Evolutionary conservation across 441 rosid genomes (phyloP), one percentile per base, ranked within the genome.

Genomic region (Aleurites moluccanus): DNA sequence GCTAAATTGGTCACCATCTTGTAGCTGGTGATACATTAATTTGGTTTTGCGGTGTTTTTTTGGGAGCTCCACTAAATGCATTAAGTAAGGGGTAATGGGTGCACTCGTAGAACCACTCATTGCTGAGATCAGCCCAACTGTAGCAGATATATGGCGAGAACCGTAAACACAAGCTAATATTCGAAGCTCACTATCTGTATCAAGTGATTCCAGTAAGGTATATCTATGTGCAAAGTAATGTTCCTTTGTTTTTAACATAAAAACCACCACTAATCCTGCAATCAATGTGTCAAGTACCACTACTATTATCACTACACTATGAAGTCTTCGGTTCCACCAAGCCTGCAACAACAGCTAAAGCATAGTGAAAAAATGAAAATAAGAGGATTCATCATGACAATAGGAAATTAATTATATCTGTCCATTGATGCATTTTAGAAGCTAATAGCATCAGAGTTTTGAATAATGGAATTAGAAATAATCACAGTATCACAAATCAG

Each of bases 61-160:
- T 0, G 91, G 88, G 45, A 92, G 92, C 69, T 93, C 97, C 27
- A 92, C 90, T 18, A 92, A 85, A 79, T 94, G 97, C 82, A 86
- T 85, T 69, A 94, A 68, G 82, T 86, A 86, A 13, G 97, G 89
- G 0, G 82, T 74, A 68, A 88, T 69, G 1, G 85, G 88, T 0
- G 89, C 74, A 5, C 75, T 78, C 16, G 53, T 42, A 44, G 82
- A 78, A 42, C 88, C 92, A 23, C 83, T 67, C 23, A 92, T 70
- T 35, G 96, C 92, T 6, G 89, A 85, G 47, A 85, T 67, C 4
- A 92, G 73, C 20, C 84, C 87, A 15, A 89, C 73, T 5, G 80
- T 77, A 0, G 89, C 88, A 1, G 89, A 85, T 27, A 88, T 88
- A 23, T 90, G 93, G 44, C 97, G 98, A 33, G 93, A 88, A 7